phyloP scores from a whole-genome alignment of 2,329 filamentous ascomycete genomes.

The Phaeosphaeriaceae sp. region DNA sequence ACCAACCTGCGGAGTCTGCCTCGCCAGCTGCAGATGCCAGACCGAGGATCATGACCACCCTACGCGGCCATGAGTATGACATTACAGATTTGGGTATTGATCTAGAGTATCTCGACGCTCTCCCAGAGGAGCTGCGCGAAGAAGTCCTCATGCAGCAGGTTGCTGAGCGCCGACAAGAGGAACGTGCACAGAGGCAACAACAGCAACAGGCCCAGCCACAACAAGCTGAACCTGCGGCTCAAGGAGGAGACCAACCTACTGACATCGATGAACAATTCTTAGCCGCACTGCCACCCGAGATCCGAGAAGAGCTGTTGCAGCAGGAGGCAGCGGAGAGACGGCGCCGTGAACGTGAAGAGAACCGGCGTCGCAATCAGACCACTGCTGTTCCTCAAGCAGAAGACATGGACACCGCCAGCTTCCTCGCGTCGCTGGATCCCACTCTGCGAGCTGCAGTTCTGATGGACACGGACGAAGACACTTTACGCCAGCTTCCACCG shows the following conservation, averaged over 20 bases:
- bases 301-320: slow-evolving; percentile 87
- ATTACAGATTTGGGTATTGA: slow-evolving; percentile 96
- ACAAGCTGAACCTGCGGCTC: slow-evolving; percentile 15
- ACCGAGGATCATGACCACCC: slow-evolving; percentile 77
- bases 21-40: slow-evolving; percentile 45
- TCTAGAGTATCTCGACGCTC: slow-evolving; percentile 89
- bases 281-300: slow-evolving; percentile 87
- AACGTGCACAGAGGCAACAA: slow-evolving; percentile 51
- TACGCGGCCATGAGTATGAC: slow-evolving; percentile 86
- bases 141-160: slow-evolving; percentile 94
- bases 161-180: slow-evolving; percentile 70
- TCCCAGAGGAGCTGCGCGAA: slow-evolving; percentile 95
- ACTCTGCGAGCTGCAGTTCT: slow-evolving; percentile 84
- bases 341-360: slow-evolving; percentile 83
- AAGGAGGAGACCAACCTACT: slow-evolving; percentile 74
- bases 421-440: slow-evolving; percentile 87
- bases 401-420: slow-evolving; percentile 93
- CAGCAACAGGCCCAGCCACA: slow-evolving; percentile 54
- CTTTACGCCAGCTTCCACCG: slow-evolving; percentile 82
- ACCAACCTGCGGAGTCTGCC: slow-evolving; percentile 30
- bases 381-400: slow-evolving; percentile 54
- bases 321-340: slow-evolving; percentile 90
- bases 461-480: slow-evolving; percentile 88
- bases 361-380: slow-evolving; percentile 69
- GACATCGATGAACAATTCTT: slow-evolving; percentile 94